Conservation (phyloP, 2,329 filamentous ascomycete species). For the Apiospora pterosperma region DNA sequence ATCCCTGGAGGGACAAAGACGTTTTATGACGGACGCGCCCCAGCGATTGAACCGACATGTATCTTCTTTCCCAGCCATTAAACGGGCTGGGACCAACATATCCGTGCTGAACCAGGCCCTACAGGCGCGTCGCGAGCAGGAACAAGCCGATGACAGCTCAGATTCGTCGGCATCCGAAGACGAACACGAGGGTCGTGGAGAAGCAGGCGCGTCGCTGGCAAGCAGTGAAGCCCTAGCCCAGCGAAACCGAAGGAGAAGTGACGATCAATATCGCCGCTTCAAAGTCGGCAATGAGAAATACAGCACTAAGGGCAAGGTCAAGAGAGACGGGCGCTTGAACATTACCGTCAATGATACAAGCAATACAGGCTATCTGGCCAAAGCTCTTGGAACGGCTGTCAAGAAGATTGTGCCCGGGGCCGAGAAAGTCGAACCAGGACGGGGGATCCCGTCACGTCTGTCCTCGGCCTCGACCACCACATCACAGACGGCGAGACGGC, state of each 20-base stretch:
- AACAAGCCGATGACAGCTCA: constrained; percentile 12
- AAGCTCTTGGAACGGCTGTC: constrained; percentile 65
- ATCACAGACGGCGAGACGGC: constrained; percentile 30
- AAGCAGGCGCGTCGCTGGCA: background rate
- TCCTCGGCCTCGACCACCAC: constrained; percentile 30
- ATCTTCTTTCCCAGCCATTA: constrained; percentile 13
- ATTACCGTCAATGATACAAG: constrained; percentile 70
- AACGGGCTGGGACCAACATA: constrained; percentile 20
- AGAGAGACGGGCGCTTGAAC: constrained; percentile 65
- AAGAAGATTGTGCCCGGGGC: constrained; percentile 46
- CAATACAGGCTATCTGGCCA: constrained; percentile 69
- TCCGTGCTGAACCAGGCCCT: constrained; percentile 14
- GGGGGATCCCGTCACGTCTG: constrained; percentile 14
- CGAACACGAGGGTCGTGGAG: constrained; percentile 12
- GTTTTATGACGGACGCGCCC: constrained; percentile 18
- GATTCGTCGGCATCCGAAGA: constrained; percentile 18
- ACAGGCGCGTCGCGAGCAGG: constrained; percentile 3
- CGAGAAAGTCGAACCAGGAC: constrained; percentile 17
- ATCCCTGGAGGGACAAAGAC: constrained; percentile 9
- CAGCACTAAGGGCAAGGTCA: constrained; percentile 61
- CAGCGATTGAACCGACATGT: constrained; percentile 7
- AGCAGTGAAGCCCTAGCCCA: constrained; percentile 1
- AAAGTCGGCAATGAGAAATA: constrained; percentile 62
- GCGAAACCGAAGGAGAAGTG: constrained; percentile 11
- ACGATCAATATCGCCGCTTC: constrained; percentile 49